Evolutionary conservation across 1,284 basidiomycete genomes (phyloP), one percentile per base, ranked within the genome.

Genomic region (Fomitopsis palustris): DNA sequence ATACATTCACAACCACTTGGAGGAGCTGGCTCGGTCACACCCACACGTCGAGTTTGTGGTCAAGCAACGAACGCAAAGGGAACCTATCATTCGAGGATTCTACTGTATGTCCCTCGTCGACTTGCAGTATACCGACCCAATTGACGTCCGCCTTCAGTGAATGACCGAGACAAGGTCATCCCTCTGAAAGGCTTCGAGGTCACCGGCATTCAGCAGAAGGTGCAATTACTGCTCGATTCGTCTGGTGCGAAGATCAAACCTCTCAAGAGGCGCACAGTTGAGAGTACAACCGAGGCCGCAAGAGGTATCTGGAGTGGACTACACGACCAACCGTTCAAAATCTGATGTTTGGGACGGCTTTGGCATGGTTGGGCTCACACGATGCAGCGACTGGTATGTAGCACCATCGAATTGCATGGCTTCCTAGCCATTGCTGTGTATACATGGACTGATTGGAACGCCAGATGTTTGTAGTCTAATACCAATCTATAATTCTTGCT

Each of bases 231-330:
- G 39, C 83, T 95, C 53, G 92, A 93, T 72, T 85, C 92, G 38
- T 93, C 91, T 3, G 92, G 92, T 39, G 84, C 86, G 52, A 92
- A 92, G 74, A 93, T 95, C 61, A 87, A 85, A 67, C 81, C 86
- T 19, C 77, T 94, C 67, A 93, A 84, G 65, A 73, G 88, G 25
- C 80, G 84, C 61, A 80, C 82, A 21, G 87, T 94, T 37, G 86
- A 91, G 77, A 92, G 88, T 69, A 84, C 82, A 43, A 87, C 87
- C 55, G 89, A 92, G 75, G 82, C 90, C 31, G 81, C 89, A 25
- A 85, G 92, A 72, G 92, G 92, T 56, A 91, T 94, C 64, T 93
- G 91, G 92, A 90, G 87, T 70, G 90, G 91, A 45, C 71, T 93
- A 62, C 91, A 93, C 67, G 75, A 76, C 62, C 81, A 85, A 56